phyloP scores from a whole-genome alignment of 768 basidiomycete species.

The Tephrocybe sp. region DNA sequence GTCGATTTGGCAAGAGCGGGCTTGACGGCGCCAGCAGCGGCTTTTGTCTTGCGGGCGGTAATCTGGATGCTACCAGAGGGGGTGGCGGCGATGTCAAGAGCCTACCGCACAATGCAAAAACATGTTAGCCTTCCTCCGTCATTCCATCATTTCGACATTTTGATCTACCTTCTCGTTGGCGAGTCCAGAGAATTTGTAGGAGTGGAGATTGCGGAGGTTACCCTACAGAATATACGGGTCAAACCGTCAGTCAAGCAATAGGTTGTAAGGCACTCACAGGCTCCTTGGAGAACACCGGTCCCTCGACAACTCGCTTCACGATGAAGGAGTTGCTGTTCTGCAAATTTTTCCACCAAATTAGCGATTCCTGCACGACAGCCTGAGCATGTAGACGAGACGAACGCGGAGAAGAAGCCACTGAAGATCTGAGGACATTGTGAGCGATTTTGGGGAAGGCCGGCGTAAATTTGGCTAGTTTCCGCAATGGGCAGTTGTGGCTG shows the following conservation, averaged over 20 bases:
- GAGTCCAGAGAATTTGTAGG: constrained; percentile 90
- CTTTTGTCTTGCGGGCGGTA: constrained; percentile 64
- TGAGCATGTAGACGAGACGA: constrained; percentile 30
- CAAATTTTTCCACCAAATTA: constrained; percentile 12
- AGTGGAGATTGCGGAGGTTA: constrained; percentile 85
- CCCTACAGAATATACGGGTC: constrained; percentile 47
- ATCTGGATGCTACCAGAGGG: constrained; percentile 59
- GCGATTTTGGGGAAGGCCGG: constrained; percentile 17
- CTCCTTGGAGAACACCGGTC: constrained; percentile 84
- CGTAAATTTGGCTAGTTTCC: constrained; percentile 19
- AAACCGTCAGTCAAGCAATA: neutral
- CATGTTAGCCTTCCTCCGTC: neutral
- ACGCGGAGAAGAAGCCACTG: constrained; percentile 93
- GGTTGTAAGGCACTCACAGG: constrained; percentile 49
- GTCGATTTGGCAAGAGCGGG: constrained; percentile 45
- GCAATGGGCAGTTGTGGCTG: constrained; percentile 34
- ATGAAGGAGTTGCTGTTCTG: constrained; percentile 86
- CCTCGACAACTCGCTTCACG: constrained; percentile 73
- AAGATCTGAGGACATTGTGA: constrained; percentile 85
- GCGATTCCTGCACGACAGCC: neutral
- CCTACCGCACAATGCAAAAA: constrained; percentile 36
- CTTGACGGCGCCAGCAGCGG: constrained; percentile 50
- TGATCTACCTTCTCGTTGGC: constrained; percentile 73
- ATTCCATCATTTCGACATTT: neutral
- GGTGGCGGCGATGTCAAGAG: constrained; percentile 61